Evolutionary conservation across 192 early-diverging fungal genomes (phyloP).

Genomic region (Diversispora epigaea): DNA sequence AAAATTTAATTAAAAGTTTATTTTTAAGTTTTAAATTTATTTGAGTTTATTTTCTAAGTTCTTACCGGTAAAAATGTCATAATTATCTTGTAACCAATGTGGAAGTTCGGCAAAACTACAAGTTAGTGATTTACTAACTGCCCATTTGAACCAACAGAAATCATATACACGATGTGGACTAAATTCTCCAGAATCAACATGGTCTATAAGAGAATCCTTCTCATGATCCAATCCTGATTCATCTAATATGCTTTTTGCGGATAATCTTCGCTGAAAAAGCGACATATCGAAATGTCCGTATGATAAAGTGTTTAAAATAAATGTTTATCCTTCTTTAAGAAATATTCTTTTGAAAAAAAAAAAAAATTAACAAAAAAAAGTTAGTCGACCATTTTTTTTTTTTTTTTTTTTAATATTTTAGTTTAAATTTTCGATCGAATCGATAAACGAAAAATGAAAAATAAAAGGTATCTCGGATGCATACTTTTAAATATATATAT

Average conservation of each 20-base stretch:
- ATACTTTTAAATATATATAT: no score
- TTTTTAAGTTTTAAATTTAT: background rate
- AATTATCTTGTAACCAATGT: constrained; percentile 82
- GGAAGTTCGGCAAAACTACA: constrained; percentile 58
- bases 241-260: background rate
- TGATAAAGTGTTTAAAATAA: no score
- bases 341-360: no score
- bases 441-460: no score
- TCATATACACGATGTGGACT: background rate
- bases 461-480: no score
- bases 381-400: no score
- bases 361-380: no score
- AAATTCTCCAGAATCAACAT: background rate
- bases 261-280: background rate
- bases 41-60: background rate
- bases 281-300: background rate
- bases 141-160: background rate
- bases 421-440: no score
- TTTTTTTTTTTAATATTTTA: no score
- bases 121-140: background rate
- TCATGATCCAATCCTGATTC: background rate
- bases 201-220: background rate
- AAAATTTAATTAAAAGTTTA: background rate
- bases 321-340: no score
- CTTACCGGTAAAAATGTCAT: constrained; percentile 63